Percentiles rank a stretch among this genome's conserved stretches.
Evolutionary conservation across 169 alveolate species (phyloP).

Genomic region (Plasmodium fragile): DNA sequence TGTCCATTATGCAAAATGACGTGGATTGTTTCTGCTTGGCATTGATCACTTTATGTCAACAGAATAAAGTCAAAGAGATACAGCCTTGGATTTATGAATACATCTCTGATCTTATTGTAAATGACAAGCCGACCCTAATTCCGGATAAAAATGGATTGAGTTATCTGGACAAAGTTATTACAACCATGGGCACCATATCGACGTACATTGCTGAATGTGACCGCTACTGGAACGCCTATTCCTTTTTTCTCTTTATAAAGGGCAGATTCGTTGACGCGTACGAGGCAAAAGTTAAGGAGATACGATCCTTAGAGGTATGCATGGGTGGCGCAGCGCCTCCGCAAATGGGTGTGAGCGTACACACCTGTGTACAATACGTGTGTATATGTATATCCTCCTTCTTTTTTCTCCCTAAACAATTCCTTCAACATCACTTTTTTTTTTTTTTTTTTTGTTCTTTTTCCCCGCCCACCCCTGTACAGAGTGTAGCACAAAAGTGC

Average conservation of each 20-base stretch:
- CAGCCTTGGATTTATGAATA: constrained; percentile 50
- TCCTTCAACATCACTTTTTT: not conserved
- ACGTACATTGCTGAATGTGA: constrained; percentile 40
- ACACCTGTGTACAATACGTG: not conserved
- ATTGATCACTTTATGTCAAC: constrained; percentile 74
- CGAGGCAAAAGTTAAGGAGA: constrained; percentile 64
- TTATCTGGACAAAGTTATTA: constrained; percentile 75
- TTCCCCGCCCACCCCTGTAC: not conserved
- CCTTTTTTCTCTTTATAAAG: constrained; percentile 57
- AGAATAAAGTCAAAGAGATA: constrained; percentile 68
- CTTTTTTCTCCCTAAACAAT: not conserved
- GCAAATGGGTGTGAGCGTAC: not conserved
- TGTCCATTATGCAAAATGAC: constrained; percentile 81
- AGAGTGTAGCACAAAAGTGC: constrained; percentile 72
- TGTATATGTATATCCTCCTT: not conserved
- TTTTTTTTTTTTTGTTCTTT: constrained; percentile 22
- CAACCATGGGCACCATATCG: constrained; percentile 76
- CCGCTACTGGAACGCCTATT: constrained; percentile 60
- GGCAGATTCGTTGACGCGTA: constrained; percentile 48
- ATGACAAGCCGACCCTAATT: constrained; percentile 52
- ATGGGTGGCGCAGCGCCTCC: not conserved
- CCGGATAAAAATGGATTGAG: constrained; percentile 27
- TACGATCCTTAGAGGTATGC: constrained; percentile 62
- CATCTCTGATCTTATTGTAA: constrained; percentile 49
- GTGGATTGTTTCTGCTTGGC: constrained; percentile 79